These are phyloP conservation scores for Dioszegia hungarica DNA, from an alignment of 768 basidiomycete genomes.

Conservation along the genomic window DNA sequence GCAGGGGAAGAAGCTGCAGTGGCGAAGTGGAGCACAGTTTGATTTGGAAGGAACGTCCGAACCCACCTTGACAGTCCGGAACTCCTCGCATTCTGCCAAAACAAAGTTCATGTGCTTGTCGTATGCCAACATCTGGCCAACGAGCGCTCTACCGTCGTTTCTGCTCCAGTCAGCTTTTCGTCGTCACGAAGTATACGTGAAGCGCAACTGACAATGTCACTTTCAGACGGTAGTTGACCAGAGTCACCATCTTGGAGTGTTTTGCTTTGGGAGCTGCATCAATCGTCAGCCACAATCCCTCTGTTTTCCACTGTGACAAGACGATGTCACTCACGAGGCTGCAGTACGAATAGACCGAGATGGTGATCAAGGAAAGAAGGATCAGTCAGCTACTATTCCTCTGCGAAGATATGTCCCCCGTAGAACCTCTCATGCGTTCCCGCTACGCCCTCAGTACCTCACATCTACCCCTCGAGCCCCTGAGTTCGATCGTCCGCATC, in stretches of 20 bases:
- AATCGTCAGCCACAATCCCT: too few relatives aligned
- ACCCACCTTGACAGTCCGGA: constrained; percentile 86
- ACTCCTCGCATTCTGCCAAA: constrained; percentile 96
- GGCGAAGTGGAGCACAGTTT: too few relatives aligned
- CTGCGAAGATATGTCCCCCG: too few relatives aligned
- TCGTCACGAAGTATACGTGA: background rate
- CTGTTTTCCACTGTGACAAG: too few relatives aligned
- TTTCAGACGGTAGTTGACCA: constrained; percentile 96
- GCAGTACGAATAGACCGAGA: background rate
- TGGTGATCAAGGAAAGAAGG: background rate
- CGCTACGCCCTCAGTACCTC: too few relatives aligned
- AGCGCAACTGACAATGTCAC: constrained; percentile 69
- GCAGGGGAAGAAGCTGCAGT: too few relatives aligned
- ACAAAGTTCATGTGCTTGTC: constrained; percentile 99
- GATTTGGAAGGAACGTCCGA: too few relatives aligned
- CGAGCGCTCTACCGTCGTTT: constrained; percentile 84
- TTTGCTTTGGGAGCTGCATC: constrained; percentile 75
- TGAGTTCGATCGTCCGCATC: too few relatives aligned
- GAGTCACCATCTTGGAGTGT: constrained; percentile 94
- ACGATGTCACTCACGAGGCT: constrained; percentile 29
- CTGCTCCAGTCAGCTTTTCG: constrained; percentile 21
- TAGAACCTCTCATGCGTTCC: too few relatives aligned
- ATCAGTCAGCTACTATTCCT: background rate
- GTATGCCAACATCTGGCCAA: constrained; percentile 98
- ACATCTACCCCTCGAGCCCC: too few relatives aligned